Base-by-base conservation (phyloP, 495 filamentous ascomycete genomes). In the Pseudevernia furfuracea region DNA sequence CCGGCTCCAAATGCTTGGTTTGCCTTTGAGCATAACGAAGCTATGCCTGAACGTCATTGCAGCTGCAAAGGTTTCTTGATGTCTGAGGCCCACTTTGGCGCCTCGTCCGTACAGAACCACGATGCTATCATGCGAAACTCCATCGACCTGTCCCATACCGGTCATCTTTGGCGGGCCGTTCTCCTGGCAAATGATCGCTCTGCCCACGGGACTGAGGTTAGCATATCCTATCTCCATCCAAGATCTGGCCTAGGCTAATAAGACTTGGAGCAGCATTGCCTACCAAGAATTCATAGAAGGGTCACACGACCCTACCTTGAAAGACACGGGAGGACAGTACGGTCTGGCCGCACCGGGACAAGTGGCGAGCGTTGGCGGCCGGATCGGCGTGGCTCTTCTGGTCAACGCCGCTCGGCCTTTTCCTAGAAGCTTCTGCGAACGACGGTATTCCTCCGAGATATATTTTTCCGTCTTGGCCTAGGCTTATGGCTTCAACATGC, bases 41-140 rank as follows among this genome's bases (percentile, higher is more conserved):
- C 43, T 75, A 72, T 37, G 72, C 66, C 39, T 75, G 74, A 68
- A 85, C 79, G 0, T 82, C 84, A 62, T 72, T 78, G 69, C 84
- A 69, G 15, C n/a, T n/a, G n/a, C 82, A 82, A 9, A 67, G 78
- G 21, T 84, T 74, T 10, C 64, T 43, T 0, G 70, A 69, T 75
- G 64, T 1, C 70, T 79, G 68, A 78, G 87, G 71, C 85, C 87
- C n/a, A 81, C 74, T 28, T 80, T 79, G 0, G 82, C 85, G 8
- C 87, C 68, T 1, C 83, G 76, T 38, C 87, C 76, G 30, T 80
- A 80, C 0, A 66, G 34, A 66, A 66, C 28, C 55, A 60, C 36
- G 59, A 66, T 38, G 41, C 38, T 39, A 61, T 63, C 12, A 34
- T 66, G 15, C 34, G 58, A 4, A 49, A 37, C 12, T 49, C 41